phyloP scores from a whole-genome alignment of 2,329 filamentous ascomycete species.

The Dactylellina leptospora region DNA sequence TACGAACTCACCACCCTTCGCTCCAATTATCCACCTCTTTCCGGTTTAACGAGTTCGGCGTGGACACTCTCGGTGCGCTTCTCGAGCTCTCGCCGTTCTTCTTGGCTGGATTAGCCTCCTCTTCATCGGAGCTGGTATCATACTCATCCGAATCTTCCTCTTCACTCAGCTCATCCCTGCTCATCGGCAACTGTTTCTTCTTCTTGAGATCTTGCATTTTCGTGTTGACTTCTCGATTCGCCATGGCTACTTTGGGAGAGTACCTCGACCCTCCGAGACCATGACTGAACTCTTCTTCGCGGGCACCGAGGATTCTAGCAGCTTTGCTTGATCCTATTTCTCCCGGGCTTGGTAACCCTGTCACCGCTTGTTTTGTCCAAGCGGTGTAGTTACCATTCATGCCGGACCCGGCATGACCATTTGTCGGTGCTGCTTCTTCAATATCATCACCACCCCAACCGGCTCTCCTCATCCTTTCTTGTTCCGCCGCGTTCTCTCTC shows the following conservation, averaged over 20 bases:
- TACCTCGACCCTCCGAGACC: conserved; percentile 43
- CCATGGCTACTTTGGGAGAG: conserved; percentile 36
- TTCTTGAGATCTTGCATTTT: conserved; percentile 44
- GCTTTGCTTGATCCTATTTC: conserved; percentile 42
- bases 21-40: conserved; percentile 51
- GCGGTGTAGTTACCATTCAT: background rate
- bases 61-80: conserved; percentile 23
- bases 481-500: conserved; percentile 73
- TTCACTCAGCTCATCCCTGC: conserved; percentile 37
- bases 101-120: conserved; percentile 1
- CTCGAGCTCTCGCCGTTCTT: conserved; percentile 46
- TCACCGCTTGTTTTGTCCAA: conserved; percentile 38
- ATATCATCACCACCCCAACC: conserved; percentile 45
- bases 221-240: conserved; percentile 38
- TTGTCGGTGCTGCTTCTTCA: conserved; percentile 47
- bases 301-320: conserved; percentile 35
- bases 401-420: conserved; percentile 6
- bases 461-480: conserved; percentile 64
- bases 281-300: conserved; percentile 41
- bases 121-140: conserved; percentile 35
- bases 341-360: conserved; percentile 36
- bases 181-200: conserved; percentile 39
- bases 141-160: conserved; percentile 29
- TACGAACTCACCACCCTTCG: conserved; percentile 34
- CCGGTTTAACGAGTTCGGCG: conserved; percentile 27